phyloP scores from a whole-genome alignment of 148 eudicot genomes.

The Simmondsia chinensis region DNA sequence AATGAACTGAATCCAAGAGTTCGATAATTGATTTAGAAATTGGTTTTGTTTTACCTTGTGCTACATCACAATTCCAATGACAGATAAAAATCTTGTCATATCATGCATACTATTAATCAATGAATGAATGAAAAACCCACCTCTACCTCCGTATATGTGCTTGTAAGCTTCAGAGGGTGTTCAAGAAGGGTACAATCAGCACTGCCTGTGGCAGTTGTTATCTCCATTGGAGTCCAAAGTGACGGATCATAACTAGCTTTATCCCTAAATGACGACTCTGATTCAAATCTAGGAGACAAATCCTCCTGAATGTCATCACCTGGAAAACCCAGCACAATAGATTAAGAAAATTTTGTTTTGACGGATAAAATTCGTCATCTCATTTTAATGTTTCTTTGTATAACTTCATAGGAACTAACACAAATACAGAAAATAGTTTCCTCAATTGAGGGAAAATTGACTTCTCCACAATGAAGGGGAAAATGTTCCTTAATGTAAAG shows the following conservation, averaged over 20 bases:
- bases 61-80: no score
- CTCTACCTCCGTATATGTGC: conserved; percentile 88
- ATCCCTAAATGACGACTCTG: conserved; percentile 16
- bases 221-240: conserved; percentile 80
- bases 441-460: no score
- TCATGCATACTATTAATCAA: not conserved
- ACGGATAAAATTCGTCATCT: no score
- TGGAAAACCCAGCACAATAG: conserved; percentile 3
- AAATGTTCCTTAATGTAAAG: no score
- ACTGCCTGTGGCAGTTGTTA: conserved; percentile 72
- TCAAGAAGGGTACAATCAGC: conserved; percentile 41
- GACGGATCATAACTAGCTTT: conserved; percentile 42
- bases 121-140: conserved; percentile 21
- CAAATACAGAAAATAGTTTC: no score
- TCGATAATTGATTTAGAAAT: no score
- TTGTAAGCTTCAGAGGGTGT: conserved; percentile 61
- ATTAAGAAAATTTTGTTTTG: no score
- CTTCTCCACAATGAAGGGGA: no score
- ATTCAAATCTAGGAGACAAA: conserved; percentile 7
- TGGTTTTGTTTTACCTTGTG: no score
- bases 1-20: no score
- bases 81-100: not conserved
- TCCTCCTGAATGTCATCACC: conserved; percentile 24
- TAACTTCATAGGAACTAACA: no score
- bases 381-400: no score